Conservation (phyloP, 2,329 filamentous ascomycete genomes). For the Aspergillus japonicus region DNA sequence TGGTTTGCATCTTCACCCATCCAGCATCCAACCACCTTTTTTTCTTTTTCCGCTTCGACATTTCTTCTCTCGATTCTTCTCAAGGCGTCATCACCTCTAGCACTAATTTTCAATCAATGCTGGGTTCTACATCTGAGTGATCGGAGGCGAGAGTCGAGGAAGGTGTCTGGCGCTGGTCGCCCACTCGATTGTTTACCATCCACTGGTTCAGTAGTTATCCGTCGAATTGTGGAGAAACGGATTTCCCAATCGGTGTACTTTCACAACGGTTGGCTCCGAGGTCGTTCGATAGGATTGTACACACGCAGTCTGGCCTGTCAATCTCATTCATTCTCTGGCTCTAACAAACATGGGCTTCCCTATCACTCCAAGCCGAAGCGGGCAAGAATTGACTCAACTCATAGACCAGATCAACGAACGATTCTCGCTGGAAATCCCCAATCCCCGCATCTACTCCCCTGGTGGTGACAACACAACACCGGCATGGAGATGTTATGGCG, state of each 20-base stretch:
- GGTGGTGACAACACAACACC: conserved; percentile 17
- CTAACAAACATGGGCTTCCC: conserved; percentile 9
- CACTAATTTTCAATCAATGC: background rate
- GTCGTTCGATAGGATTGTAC: background rate
- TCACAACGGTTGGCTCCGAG: background rate
- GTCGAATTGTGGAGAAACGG: no score
- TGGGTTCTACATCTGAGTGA: background rate
- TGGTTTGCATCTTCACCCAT: background rate
- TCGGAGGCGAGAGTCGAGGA: background rate
- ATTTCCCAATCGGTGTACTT: no score
- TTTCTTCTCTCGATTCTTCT: background rate
- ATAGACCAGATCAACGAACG: conserved; percentile 35
- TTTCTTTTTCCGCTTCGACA: background rate
- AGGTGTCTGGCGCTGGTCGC: background rate
- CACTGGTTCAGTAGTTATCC: background rate
- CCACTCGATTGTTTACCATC: background rate
- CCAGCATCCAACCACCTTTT: no score
- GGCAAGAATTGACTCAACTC: conserved; percentile 24
- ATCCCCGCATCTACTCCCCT: conserved; percentile 22
- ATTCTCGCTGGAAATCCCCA: conserved; percentile 37
- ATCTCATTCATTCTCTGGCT: background rate
- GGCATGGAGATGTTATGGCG: conserved; percentile 27
- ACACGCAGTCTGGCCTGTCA: background rate
- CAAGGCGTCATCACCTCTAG: background rate
- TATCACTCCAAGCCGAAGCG: conserved; percentile 26